Conservation (phyloP, 352 stramenopile genomes). For the Pythium aristosporum region DNA sequence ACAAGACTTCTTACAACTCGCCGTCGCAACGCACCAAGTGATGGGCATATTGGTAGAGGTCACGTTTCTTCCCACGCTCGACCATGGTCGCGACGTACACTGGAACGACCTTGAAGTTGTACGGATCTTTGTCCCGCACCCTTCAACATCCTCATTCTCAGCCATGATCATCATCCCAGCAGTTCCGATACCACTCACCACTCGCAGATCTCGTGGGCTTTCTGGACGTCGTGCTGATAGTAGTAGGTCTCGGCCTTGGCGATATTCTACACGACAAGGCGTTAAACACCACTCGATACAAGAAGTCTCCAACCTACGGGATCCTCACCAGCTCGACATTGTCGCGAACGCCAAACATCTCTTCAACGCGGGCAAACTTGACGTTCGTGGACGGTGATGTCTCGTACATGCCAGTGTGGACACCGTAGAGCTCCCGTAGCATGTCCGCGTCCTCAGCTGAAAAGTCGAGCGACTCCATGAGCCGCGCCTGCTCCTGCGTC, state of each 20-base stretch:
- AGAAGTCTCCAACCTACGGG: neutral
- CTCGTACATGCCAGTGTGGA: slow-evolving; percentile 80
- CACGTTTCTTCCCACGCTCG: slow-evolving; percentile 90
- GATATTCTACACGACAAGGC: slow-evolving; percentile 43
- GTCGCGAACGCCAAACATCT: slow-evolving; percentile 45
- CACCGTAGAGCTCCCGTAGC: slow-evolving; percentile 61
- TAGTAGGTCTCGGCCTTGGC: slow-evolving; percentile 80
- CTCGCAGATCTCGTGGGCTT: slow-evolving; percentile 76
- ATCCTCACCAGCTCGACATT: slow-evolving; percentile 67
- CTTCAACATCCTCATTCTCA: slow-evolving; percentile 29
- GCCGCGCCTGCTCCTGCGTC: slow-evolving; percentile 54
- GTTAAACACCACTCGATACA: slow-evolving; percentile 1
- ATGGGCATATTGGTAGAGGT: slow-evolving; percentile 96
- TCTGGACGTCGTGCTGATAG: slow-evolving; percentile 85
- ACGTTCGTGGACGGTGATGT: slow-evolving; percentile 42
- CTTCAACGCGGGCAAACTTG: slow-evolving; percentile 65
- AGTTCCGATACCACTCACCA: slow-evolving; percentile 32
- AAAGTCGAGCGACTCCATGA: slow-evolving; percentile 77
- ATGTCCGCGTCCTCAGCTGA: slow-evolving; percentile 54
- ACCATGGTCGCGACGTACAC: slow-evolving; percentile 91
- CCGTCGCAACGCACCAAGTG: slow-evolving; percentile 66
- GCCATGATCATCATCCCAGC: neutral
- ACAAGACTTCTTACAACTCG: neutral
- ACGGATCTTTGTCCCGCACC: slow-evolving; percentile 73
- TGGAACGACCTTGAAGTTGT: slow-evolving; percentile 76